Evolutionary conservation across 768 basidiomycete genomes (phyloP), one percentile per base, ranked within the genome.

Genomic region (Boletus insuetus): DNA sequence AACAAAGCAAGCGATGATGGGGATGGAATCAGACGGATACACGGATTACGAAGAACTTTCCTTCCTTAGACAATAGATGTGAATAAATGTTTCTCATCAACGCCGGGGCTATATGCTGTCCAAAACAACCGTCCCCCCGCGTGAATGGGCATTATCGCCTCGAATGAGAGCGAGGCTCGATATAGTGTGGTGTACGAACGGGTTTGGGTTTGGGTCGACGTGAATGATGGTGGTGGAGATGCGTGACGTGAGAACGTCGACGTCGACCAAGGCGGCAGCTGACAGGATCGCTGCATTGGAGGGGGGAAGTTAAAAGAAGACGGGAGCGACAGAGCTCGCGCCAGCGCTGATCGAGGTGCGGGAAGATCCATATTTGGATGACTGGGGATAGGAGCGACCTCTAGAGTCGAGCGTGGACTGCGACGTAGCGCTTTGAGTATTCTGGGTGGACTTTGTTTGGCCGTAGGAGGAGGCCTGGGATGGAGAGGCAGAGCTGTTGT

Each of bases 281-380:
- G 41, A 37, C 10, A 43, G 43, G 22, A 51, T 40, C 8, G 16
- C 31, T 49, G 49, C 39, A n/a, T n/a, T 24, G 12, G n/a, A 2
- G 14, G 35, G 35, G 31, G 39, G 14, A 32, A 4, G 22, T 75
- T 68, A 86, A 74, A 86, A 86, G 74, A 86, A 84, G 35, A 82
- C 78, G 46, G 84, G 75, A 42, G 79, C 83, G 29, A 74, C 77
- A 17, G 75, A 68, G 39, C 78, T 74, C 42, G 83, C 83, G 43
- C 75, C 75, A 16, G 77, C 77, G 53, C 77, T 77, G 52, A 85
- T 77, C 13, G 76, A 74, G 22, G 74, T 74, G 56, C 57, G 62
- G 22, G 64, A 42, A 4, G 71, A 38, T 20, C 60, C 55, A 49
- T 55, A 56, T 48, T 62, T 63, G 55, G 69, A 56, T 13, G 68